phyloP scores from a whole-genome alignment of 208 protist genomes.

The Leishmania amazonensis region DNA sequence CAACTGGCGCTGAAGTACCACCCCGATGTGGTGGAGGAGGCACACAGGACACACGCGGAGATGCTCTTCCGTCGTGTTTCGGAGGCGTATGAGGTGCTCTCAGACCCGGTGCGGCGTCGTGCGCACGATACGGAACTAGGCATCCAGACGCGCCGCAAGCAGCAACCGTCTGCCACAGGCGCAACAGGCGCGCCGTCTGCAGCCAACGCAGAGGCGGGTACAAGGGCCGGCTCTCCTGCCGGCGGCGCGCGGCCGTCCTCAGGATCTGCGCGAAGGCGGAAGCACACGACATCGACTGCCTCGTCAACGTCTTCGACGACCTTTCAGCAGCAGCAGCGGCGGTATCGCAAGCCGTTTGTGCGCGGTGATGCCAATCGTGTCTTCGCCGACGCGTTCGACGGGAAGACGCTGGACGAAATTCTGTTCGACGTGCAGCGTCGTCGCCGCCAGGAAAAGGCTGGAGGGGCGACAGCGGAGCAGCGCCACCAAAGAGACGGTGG shows the following conservation, averaged over 20 bases:
- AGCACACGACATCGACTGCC: neutral
- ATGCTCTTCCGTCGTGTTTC: constrained; percentile 86
- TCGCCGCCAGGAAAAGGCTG: constrained; percentile 28
- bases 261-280: neutral
- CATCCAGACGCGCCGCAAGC: constrained; percentile 37
- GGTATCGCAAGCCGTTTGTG: constrained; percentile 58
- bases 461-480: neutral
- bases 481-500: neutral
- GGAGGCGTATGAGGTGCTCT: constrained; percentile 97
- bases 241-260: constrained; percentile 5
- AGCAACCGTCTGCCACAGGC: constrained; percentile 9
- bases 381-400: constrained; percentile 85
- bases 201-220: neutral
- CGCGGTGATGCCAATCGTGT: constrained; percentile 82
- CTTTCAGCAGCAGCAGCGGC: constrained; percentile 2
- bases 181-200: neutral
- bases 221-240: neutral
- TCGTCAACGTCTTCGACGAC: neutral
- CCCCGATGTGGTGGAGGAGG: constrained; percentile 76
- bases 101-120: constrained; percentile 88
- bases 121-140: constrained; percentile 93
- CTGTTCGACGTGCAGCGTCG: constrained; percentile 75
- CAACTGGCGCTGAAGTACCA: constrained; percentile 82
- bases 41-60: constrained; percentile 56
- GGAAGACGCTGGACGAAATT: constrained; percentile 81